Conservation (phyloP, 2,329 filamentous ascomycete genomes). For the Pseudogymnoascus sp. region DNA sequence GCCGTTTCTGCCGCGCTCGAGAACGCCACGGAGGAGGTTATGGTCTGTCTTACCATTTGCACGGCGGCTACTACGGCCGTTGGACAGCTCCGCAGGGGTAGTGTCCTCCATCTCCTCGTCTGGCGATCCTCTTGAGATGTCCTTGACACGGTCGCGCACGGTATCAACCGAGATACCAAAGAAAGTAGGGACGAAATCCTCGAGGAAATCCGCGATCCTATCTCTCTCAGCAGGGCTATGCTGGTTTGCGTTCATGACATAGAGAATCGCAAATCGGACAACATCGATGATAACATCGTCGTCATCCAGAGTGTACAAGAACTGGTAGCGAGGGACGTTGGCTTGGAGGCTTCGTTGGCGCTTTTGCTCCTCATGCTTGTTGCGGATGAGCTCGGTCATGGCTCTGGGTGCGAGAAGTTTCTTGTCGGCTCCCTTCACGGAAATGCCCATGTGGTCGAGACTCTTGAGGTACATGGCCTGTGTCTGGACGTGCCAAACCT, state of each 20-base stretch:
- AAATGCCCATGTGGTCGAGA: constrained; percentile 91
- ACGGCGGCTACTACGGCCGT: constrained; percentile 56
- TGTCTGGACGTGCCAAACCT: constrained; percentile 95
- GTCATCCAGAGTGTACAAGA: constrained; percentile 66
- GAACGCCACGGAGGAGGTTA: constrained; percentile 74
- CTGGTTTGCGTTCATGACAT: constrained; percentile 59
- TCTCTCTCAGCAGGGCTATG: constrained; percentile 67
- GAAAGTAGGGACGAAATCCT: constrained; percentile 67
- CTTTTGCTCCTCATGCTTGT: constrained; percentile 84
- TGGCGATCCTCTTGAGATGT: constrained; percentile 61
- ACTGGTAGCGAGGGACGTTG: constrained; percentile 61
- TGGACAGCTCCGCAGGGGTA: constrained; percentile 61
- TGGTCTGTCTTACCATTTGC: constrained; percentile 63
- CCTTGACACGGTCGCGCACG: constrained; percentile 58
- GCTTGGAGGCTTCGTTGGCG: constrained; percentile 58
- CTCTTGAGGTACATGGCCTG: constrained; percentile 93
- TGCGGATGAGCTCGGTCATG: constrained; percentile 82
- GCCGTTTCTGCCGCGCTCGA: constrained; percentile 68
- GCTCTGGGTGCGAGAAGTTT: constrained; percentile 84
- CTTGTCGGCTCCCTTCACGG: constrained; percentile 84
- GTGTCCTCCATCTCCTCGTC: constrained; percentile 71
- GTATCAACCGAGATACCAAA: constrained; percentile 67
- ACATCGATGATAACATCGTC: constrained; percentile 58
- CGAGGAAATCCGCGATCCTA: constrained; percentile 66
- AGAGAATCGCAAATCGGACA: constrained; percentile 55